phyloP scores from a whole-genome alignment of 2,329 filamentous ascomycete species.

The Penicillium sp. region DNA sequence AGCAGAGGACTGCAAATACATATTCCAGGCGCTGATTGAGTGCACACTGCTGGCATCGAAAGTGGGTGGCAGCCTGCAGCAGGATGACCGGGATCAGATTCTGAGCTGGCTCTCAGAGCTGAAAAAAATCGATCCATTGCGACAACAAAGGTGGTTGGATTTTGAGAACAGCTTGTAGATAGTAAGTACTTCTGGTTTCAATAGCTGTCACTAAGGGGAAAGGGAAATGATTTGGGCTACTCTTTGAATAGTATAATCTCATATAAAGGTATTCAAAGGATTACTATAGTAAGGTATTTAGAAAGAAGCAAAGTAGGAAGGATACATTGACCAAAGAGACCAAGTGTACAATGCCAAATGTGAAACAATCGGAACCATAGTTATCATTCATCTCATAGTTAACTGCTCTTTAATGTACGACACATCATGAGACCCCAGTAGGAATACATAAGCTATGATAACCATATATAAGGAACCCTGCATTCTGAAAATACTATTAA shows the following conservation, averaged over 20 bases:
- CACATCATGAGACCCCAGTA: not conserved
- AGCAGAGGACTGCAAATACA: slow-evolving; percentile 74
- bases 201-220: too few species aligned
- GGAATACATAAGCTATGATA: not conserved
- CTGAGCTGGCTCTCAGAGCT: slow-evolving; percentile 60
- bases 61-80: slow-evolving; percentile 45
- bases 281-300: too few species aligned
- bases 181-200: too few species aligned
- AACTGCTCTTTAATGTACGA: not conserved
- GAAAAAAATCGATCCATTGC: slow-evolving; percentile 65
- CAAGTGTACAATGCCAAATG: not conserved
- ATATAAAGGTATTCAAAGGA: too few species aligned
- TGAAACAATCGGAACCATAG: not conserved
- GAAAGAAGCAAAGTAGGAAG: too few species aligned
- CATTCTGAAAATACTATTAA: not conserved
- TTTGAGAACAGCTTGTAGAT: slow-evolving; percentile 46
- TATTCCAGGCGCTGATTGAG: slow-evolving; percentile 79
- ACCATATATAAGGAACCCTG: not conserved
- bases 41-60: slow-evolving; percentile 59
- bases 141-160: slow-evolving; percentile 70
- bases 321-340: not conserved
- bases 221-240: too few species aligned
- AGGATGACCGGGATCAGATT: slow-evolving; percentile 46
- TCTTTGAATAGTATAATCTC: too few species aligned
- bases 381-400: not conserved